Evolutionary conservation across 495 filamentous ascomycete species (phyloP).

Genomic region (Choiromyces venosus): DNA sequence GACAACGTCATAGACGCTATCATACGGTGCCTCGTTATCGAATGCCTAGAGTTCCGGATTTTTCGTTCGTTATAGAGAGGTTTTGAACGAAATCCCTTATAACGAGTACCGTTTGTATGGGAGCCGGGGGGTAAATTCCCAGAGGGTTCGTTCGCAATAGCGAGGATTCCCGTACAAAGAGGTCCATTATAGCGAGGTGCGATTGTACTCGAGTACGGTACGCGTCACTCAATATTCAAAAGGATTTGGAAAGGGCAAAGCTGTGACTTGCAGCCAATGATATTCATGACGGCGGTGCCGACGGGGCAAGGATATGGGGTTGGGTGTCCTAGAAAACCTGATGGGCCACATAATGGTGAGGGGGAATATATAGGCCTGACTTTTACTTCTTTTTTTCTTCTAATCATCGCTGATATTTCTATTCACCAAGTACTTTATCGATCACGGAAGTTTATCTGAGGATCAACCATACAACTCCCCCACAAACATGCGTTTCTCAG

Average conservation of each 20-base stretch:
- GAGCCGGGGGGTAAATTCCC: no score
- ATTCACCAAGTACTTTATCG: background rate
- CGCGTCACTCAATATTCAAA: background rate
- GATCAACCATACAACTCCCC: background rate
- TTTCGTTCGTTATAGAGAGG: no score
- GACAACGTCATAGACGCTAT: background rate
- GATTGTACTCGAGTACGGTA: no score
- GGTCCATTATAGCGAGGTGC: no score
- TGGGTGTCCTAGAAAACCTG: background rate
- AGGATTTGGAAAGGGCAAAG: background rate
- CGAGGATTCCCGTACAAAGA: no score
- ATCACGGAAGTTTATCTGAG: background rate
- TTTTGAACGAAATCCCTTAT: no score
- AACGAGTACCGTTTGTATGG: no score
- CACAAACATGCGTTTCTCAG: conserved; percentile 31
- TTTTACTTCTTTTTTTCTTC: background rate
- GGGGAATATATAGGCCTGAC: background rate
- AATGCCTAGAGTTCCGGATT: no score
- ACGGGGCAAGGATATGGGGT: background rate
- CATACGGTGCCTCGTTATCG: no score
- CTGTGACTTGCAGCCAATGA: background rate
- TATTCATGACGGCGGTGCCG: background rate
- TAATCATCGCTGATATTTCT: background rate
- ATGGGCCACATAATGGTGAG: background rate
- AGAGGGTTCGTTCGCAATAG: no score